Base-by-base conservation (phyloP, 805 yeast species). In the Wickerhamomyces strasburgensis region DNA sequence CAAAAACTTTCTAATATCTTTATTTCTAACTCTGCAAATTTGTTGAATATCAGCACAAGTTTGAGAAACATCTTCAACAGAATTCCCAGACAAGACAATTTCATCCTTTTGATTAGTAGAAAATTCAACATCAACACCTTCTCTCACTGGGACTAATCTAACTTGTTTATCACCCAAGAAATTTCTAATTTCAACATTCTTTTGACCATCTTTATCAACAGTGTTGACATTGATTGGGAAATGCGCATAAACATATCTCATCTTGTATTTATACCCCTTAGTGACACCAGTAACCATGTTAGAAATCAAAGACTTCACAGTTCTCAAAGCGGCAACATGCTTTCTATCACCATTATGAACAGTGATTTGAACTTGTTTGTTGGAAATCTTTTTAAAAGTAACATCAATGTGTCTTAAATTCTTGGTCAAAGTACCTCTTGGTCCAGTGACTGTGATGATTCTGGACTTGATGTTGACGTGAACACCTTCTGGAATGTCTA, bases 181-280 rank as follows among this genome's bases (percentile, higher is more conserved):
- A 79, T 90, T 93, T 86, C 98, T 89, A 78, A 93, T 89, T 78
- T 93, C 98, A 59, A 89, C 84, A 62, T 61, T 78, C 50, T 75
- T 70, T 37, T 66, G 60, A 57, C 84, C 86, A 43, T 90, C 90
- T 61, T 76, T 74, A 54, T 84, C 86, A 65, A 84, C 67, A 56
- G 88, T 69, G 78, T 89, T 90, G 57, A 93, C 96, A 74, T 93
- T 93, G 75, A 94, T 93, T 70, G 98, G 98, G 95, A 93, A 93
- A 86, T 93, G 98, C 82, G 98, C 98, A 68, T 90, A 94, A 51
- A 93, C 98, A 70, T 87, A 88, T 80, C 97, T 88, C 96, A 93
- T 84, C 85, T 93, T 93, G 90, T 93, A 93, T 75, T 84, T 82
- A 95, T 74, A 90, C 72, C 98, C 98, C 78, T 81, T 81, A 68